These are phyloP conservation scores for Arthrobotrys pseudoclavata DNA, from an alignment of 2,329 filamentous ascomycete species.

Conservation along the genomic window DNA sequence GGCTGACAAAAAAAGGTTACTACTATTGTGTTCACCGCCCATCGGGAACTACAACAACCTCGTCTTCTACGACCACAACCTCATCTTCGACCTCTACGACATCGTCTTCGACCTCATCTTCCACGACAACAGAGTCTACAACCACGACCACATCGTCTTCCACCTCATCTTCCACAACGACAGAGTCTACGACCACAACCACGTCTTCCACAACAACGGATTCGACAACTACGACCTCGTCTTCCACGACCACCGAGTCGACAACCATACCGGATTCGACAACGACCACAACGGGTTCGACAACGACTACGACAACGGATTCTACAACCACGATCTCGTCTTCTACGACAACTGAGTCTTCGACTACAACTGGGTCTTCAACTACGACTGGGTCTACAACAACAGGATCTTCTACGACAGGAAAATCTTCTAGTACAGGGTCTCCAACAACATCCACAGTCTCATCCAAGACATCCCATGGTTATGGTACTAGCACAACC, in stretches of 20 bases:
- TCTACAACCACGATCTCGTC: slow-evolving; percentile 10
- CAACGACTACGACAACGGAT: slow-evolving; percentile 1
- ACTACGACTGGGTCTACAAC: slow-evolving; percentile 7
- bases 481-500: slow-evolving; percentile 7
- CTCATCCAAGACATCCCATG: neutral
- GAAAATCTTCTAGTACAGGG: neutral
- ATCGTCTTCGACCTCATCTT: slow-evolving; percentile 5
- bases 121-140: slow-evolving; percentile 1
- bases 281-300: slow-evolving; percentile 1
- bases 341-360: neutral
- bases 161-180: slow-evolving; percentile 1
- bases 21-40: slow-evolving; percentile 28
- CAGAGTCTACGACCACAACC: neutral
- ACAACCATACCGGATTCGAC: slow-evolving; percentile 12
- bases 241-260: slow-evolving; percentile 3
- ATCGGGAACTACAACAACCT: neutral
- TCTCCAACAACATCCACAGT: neutral
- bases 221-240: neutral
- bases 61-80: neutral
- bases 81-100: slow-evolving; percentile 3
- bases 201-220: slow-evolving; percentile 2
- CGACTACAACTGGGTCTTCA: neutral
- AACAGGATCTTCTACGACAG: slow-evolving; percentile 1
- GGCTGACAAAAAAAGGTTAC: slow-evolving; percentile 12
- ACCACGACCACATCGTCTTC: slow-evolving; percentile 4